These are phyloP conservation scores for Miamiensis avidus DNA, from an alignment of 169 alveolate species.

Conservation along the genomic window DNA sequence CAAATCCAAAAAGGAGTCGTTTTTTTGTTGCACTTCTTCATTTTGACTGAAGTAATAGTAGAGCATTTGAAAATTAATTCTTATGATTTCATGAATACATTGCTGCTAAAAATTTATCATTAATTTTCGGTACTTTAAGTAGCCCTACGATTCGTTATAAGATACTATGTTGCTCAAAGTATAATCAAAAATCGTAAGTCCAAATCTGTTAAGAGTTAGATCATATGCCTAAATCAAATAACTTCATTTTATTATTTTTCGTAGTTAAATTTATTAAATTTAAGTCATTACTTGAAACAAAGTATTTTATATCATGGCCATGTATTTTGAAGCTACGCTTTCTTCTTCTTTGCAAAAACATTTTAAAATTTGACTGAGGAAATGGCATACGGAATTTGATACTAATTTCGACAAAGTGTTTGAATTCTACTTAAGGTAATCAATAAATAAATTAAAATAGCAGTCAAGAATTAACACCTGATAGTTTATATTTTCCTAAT, in stretches of 20 bases:
- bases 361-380: neutral
- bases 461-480: neutral
- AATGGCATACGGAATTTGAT: neutral
- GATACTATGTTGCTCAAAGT: neutral
- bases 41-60: neutral
- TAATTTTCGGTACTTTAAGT: neutral
- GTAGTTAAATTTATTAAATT: no score
- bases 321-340: neutral
- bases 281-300: neutral
- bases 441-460: neutral
- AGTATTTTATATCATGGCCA: no score
- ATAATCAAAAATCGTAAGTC: neutral
- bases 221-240: neutral
- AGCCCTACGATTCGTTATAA: neutral
- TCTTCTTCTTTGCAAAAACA: neutral
- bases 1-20: neutral
- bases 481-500: no score
- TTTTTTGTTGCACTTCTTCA: neutral
- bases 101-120: neutral
- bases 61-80: neutral
- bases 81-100: neutral
- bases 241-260: no score
- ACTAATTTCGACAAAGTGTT: neutral
- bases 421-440: neutral
- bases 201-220: neutral